Evolutionary conservation across 768 basidiomycete species (phyloP), one percentile per base, ranked within the genome.

Genomic region (Lactarius trivialis): DNA sequence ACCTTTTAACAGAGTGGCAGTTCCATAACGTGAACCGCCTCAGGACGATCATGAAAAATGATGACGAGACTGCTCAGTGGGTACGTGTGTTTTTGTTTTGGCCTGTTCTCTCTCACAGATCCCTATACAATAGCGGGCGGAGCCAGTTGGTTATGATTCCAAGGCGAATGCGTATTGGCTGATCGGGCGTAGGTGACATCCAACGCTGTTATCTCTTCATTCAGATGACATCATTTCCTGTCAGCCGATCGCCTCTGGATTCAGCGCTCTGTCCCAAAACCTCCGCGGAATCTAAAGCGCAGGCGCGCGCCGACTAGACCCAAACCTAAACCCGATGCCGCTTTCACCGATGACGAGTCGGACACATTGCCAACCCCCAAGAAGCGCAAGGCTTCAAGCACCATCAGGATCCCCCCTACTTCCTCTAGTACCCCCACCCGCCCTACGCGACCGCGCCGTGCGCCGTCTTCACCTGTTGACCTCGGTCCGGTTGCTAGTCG

Each of bases 221-320:
- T 57, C 24, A 28, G 53, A 33, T 48, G 58, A 49, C 49, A 34
- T 11, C 51, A n/a, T 39, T n/a, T 17, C 45, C 50, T 32, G 4
- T 28, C 60, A 91, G 90, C 83, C 58, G 86, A 92, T 69, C 86
- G 92, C 26, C 77, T 94, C 26, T 94, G 92, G 92, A 83, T 92
- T 49, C 91, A 93, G 70, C 86, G 89, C n/a, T 75, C 77, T 33
- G 80, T 77, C 12, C 85, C 83, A 2, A 83, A 78, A 69, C 76
- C 77, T 39, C 73, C 75, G 49, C 72, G 70, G 52, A 71, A 64
- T 15, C 65, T 74, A 39, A 81, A 82, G 49, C 75, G 81, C 58
- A 76, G 77, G 59, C 69, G 74, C 32, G 67, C 71, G 55, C 37
- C 76, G 12, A 51, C 70, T 72, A 57, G 80, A 78, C 65, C 56